phyloP scores from a whole-genome alignment of 2,329 filamentous ascomycete species.

The Cercospora janseana region DNA sequence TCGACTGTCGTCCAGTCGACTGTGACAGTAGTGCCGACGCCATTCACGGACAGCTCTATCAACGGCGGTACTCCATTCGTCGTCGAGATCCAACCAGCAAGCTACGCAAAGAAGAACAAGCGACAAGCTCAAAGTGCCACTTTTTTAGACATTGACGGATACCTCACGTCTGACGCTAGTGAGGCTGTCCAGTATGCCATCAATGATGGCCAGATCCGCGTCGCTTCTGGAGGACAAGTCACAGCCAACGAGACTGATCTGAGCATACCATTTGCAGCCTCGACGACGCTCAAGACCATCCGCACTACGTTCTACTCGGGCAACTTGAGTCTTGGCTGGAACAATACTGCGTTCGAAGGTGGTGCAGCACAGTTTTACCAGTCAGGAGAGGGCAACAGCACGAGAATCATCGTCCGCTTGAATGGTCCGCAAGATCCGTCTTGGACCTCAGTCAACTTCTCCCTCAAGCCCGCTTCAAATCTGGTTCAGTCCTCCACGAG shows the following conservation, averaged over 20 bases:
- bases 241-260: constrained; percentile 29
- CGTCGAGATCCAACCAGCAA: constrained; percentile 28
- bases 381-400: constrained; percentile 29
- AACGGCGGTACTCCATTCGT: constrained; percentile 38
- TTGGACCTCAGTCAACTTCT: constrained; percentile 34
- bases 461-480: constrained; percentile 22
- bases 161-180: constrained; percentile 35
- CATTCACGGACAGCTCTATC: constrained; percentile 31
- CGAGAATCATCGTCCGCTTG: constrained; percentile 34
- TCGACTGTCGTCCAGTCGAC: constrained; percentile 34
- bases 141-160: constrained; percentile 36
- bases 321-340: constrained; percentile 35
- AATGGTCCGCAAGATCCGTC: constrained; percentile 29
- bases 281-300: constrained; percentile 28
- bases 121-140: constrained; percentile 26
- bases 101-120: constrained; percentile 18
- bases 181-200: constrained; percentile 36
- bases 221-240: constrained; percentile 31
- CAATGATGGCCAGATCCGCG: constrained; percentile 29
- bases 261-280: constrained; percentile 32
- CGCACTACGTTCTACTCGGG: constrained; percentile 32
- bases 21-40: constrained; percentile 28
- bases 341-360: constrained; percentile 34
- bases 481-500: neutral
- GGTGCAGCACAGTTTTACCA: constrained; percentile 37